A percentile compares a stretch with the other conserved stretches of the same genome.
Evolutionary conservation across 306 rosid genomes (phyloP).

Genomic region (Corylus avellana): DNA sequence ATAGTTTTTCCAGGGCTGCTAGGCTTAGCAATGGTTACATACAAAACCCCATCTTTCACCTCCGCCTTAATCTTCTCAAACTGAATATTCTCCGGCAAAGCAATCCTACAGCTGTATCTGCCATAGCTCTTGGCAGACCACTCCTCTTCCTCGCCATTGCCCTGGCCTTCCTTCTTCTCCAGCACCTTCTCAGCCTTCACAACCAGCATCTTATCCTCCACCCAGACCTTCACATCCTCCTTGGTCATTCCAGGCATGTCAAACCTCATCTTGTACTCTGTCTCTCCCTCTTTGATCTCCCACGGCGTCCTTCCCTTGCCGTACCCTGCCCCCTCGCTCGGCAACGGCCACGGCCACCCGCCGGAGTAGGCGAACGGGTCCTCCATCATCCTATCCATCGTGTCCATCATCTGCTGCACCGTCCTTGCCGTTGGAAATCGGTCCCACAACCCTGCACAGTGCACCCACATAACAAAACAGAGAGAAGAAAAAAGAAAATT

Average conservation of each 20-base stretch:
- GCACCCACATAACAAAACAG: neutral
- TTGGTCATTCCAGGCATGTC: slow-evolving; percentile 91
- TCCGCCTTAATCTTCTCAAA: slow-evolving; percentile 76
- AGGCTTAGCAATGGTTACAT: slow-evolving; percentile 66
- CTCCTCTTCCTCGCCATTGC: slow-evolving; percentile 26
- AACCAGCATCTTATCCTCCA: slow-evolving; percentile 80
- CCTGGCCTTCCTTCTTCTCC: slow-evolving; percentile 24
- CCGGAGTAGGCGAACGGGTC: slow-evolving; percentile 59
- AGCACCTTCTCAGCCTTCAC: slow-evolving; percentile 65
- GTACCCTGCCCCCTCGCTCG: slow-evolving; percentile 48
- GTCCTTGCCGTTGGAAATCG: slow-evolving; percentile 75
- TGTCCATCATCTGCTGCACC: slow-evolving; percentile 83
- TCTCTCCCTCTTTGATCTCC: slow-evolving; percentile 75
- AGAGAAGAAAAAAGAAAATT: neutral
- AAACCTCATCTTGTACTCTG: slow-evolving; percentile 80
- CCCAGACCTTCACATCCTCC: slow-evolving; percentile 83
- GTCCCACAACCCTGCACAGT: slow-evolving; percentile 68
- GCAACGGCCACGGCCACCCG: slow-evolving; percentile 41
- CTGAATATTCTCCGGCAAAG: slow-evolving; percentile 69
- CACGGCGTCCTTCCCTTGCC: slow-evolving; percentile 77
- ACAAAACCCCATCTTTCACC: slow-evolving; percentile 85
- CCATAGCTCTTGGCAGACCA: slow-evolving; percentile 87
- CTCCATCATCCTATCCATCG: slow-evolving; percentile 80
- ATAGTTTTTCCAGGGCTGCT: slow-evolving; percentile 29
- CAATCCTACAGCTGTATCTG: slow-evolving; percentile 62